Evolutionary conservation across 225 moss, liverwort and hornwort species (phyloP).

Genomic region (Lunularia cruciata): DNA sequence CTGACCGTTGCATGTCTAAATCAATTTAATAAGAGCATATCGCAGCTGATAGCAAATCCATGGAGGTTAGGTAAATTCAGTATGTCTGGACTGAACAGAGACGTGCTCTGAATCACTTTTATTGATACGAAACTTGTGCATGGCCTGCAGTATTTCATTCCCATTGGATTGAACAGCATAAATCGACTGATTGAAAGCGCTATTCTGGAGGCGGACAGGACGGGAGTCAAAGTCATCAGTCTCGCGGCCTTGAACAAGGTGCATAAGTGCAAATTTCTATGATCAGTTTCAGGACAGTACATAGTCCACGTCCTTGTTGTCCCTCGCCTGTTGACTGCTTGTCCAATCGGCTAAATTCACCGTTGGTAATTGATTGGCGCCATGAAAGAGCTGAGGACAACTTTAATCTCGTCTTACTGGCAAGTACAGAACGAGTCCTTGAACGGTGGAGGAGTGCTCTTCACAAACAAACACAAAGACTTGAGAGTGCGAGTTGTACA

Average conservation of each 20-base stretch:
- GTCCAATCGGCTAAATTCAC: too few relatives aligned
- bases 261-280: too few relatives aligned
- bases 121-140: background rate
- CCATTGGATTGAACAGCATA: slow-evolving; percentile 37
- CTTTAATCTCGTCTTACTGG: too few relatives aligned
- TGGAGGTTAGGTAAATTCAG: too few relatives aligned
- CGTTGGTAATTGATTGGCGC: too few relatives aligned
- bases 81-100: too few relatives aligned
- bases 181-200: slow-evolving; percentile 52
- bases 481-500: slow-evolving; percentile 60
- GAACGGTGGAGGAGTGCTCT: slow-evolving; percentile 79
- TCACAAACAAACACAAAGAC: slow-evolving; percentile 54
- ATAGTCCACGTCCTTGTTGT: too few relatives aligned
- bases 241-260: slow-evolving; percentile 66
- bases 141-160: slow-evolving; percentile 54
- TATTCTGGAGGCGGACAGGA: slow-evolving; percentile 53
- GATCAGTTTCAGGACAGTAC: too few relatives aligned
- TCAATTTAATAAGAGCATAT: background rate
- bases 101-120: too few relatives aligned
- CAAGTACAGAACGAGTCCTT: slow-evolving; percentile 77
- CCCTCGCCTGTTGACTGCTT: too few relatives aligned
- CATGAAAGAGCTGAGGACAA: too few relatives aligned
- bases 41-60: background rate
- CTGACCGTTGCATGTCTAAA: too few relatives aligned
- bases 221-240: slow-evolving; percentile 49